Percentiles rank a stretch among this genome's conserved stretches.
These are phyloP conservation scores for Coemansia sp. DNA, from an alignment of 192 early-diverging fungal species.

Conservation along the genomic window DNA sequence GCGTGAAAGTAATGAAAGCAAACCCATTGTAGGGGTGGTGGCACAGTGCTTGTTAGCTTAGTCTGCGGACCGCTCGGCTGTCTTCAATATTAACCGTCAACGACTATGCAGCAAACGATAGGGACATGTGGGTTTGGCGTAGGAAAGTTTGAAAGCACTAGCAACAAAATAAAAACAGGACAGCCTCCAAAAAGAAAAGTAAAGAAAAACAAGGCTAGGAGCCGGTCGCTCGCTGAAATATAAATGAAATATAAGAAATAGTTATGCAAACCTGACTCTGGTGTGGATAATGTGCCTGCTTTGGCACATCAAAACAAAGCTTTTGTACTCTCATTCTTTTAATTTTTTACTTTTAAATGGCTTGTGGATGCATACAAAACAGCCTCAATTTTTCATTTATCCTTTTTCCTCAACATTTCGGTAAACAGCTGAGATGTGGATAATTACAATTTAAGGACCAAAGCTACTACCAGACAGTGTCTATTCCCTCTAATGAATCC, in stretches of 20 bases:
- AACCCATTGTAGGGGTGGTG: background rate
- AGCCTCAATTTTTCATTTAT: background rate
- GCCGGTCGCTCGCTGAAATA: background rate
- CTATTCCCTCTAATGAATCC: no score
- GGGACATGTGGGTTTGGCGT: no score
- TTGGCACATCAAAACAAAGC: background rate
- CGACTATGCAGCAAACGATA: no score
- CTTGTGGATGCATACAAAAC: background rate
- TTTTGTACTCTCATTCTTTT: background rate
- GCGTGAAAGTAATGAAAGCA: constrained; percentile 29
- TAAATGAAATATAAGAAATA: background rate
- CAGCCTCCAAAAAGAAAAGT: background rate
- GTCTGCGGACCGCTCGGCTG: no score
- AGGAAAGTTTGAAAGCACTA: background rate
- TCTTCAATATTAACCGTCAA: no score
- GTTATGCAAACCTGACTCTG: background rate
- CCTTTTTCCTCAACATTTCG: no score
- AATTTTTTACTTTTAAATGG: background rate
- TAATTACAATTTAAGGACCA: no score
- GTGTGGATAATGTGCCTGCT: background rate
- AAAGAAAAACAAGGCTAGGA: background rate
- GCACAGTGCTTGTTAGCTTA: no score
- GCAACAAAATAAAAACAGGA: background rate
- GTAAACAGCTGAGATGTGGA: no score
- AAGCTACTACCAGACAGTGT: no score